Evolutionary conservation across 73 alveolate species (phyloP), one percentile per base, ranked within the genome.

Genomic region (Paramecium octaurelia): DNA sequence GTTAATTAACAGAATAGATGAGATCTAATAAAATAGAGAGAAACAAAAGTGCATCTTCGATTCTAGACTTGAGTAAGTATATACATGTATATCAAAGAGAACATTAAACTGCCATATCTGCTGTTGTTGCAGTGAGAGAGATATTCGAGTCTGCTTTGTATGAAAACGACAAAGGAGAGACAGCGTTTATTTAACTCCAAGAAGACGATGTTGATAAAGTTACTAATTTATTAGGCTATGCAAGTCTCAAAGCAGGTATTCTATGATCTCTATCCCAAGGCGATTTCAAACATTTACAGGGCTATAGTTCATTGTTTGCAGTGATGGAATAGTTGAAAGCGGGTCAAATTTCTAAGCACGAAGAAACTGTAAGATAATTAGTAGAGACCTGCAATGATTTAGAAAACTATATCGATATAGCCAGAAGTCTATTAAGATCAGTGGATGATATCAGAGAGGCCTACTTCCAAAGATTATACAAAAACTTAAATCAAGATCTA

Each of bases 61-160:
- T 3, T 42, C 90, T 40, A 77, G 90, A 43, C 44, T 77, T 31
- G 90, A 77, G 83, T 60, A 60, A 60, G 18, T 60, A 60, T 23
- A 29, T 27, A 27, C 24, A 11, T 9, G n/a, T 8, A 10, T 60
- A 60, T 60, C 83, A 60, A 60, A 60, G 83, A 43, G 90, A 77
- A 46, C 90, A 77, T 46, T 77, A 77, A 43, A 20, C 54, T 6
- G 90, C 90, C 36, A 40, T 77, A 16, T 43, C 69, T 21, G 90
- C 90, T 18, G 90, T 77, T 18, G 71, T 77, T 20, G 90, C 90
- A 29, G 90, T 77, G 8, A 40, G 90, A 77, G 71, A 77, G 43
- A 77, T 77, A 40, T 77, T 77, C 21, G 90, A 77, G 27, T 29
- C 69, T 40, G 90, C 90, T 71, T 34, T 71, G 44, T 23, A 23